phyloP scores from a whole-genome alignment of 192 early-diverging fungal species.

The Entophlyctis luteolus region DNA sequence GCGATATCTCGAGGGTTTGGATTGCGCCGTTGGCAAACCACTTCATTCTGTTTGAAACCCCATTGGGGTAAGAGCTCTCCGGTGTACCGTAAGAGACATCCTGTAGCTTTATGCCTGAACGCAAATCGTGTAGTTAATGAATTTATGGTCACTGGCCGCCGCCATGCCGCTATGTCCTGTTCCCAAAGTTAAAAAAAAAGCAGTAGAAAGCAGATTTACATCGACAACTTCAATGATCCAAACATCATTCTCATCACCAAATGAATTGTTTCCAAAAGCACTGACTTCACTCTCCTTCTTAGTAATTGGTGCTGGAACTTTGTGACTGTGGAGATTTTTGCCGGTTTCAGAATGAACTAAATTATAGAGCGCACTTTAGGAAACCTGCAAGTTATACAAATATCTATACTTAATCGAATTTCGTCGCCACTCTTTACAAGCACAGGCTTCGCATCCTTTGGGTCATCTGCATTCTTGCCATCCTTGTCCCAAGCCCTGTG shows the following conservation, averaged over 20 bases:
- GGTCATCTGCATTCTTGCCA: slow-evolving; percentile 31
- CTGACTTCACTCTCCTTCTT: slow-evolving; percentile 80
- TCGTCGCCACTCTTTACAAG: slow-evolving; percentile 74
- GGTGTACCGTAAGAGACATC: slow-evolving; percentile 74
- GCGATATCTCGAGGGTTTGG: slow-evolving; percentile 35
- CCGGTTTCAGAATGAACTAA: slow-evolving; percentile 63
- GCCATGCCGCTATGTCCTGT: slow-evolving; percentile 29
- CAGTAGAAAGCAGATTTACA: slow-evolving; percentile 30
- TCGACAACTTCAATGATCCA: slow-evolving; percentile 85
- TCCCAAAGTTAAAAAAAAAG: neutral
- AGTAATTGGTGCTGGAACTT: slow-evolving; percentile 70
- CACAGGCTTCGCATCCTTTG: slow-evolving; percentile 43
- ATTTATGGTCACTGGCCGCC: slow-evolving; percentile 39
- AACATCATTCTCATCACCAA: slow-evolving; percentile 81
- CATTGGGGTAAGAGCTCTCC: slow-evolving; percentile 85
- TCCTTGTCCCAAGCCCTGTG: slow-evolving; percentile 49
- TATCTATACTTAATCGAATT: slow-evolving; percentile 62
- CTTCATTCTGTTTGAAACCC: slow-evolving; percentile 93
- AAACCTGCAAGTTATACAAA: neutral
- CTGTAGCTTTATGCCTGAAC: slow-evolving; percentile 64
- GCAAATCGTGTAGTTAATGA: slow-evolving; percentile 80
- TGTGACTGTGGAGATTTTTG: slow-evolving; percentile 85
- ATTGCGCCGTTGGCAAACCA: slow-evolving; percentile 76
- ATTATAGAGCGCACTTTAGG: neutral
- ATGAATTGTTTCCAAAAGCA: slow-evolving; percentile 73